phyloP scores from a whole-genome alignment of 2,329 filamentous ascomycete species.

The Gaeumannomyces tritici region DNA sequence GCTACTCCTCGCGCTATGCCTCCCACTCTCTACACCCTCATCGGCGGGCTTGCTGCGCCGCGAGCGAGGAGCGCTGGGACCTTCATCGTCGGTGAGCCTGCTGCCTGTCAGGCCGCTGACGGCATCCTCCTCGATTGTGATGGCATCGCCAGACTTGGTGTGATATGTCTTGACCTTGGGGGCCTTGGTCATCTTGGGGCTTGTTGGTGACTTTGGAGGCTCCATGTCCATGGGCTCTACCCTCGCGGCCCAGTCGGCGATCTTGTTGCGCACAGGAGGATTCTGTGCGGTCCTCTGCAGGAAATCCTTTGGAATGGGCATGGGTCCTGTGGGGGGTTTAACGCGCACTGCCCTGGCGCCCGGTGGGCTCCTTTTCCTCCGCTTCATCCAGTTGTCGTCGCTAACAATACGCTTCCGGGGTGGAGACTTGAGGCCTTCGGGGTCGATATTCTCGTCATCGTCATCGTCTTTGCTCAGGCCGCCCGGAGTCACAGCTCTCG shows the following conservation, averaged over 20 bases:
- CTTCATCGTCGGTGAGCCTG: slow-evolving; percentile 10
- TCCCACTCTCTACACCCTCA: slow-evolving; percentile 7
- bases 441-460: slow-evolving; percentile 15
- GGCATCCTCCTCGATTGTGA: slow-evolving; percentile 24
- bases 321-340: slow-evolving; percentile 15
- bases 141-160: slow-evolving; percentile 18
- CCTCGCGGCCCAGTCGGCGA: slow-evolving; percentile 51
- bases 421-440: slow-evolving; percentile 39
- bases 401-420: slow-evolving; percentile 90
- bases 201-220: slow-evolving; percentile 26
- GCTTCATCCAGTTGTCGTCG: slow-evolving; percentile 78
- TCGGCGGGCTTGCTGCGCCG: slow-evolving; percentile 1
- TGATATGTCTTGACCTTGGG: slow-evolving; percentile 13
- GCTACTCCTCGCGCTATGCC: slow-evolving; percentile 9
- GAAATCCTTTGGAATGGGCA: slow-evolving; percentile 50
- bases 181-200: slow-evolving; percentile 7
- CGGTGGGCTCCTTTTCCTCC: slow-evolving; percentile 35
- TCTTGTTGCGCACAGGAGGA: slow-evolving; percentile 47
- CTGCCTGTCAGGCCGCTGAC: slow-evolving; percentile 8
- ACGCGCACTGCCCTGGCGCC: slow-evolving; percentile 17
- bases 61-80: slow-evolving; percentile 2
- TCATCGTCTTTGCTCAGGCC: slow-evolving; percentile 8
- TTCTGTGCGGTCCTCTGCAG: slow-evolving; percentile 42
- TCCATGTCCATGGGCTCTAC: slow-evolving; percentile 24
- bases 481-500: not conserved